Conservation (phyloP, 192 early-diverging fungal species). For the Bifiguratus adelaidae region DNA sequence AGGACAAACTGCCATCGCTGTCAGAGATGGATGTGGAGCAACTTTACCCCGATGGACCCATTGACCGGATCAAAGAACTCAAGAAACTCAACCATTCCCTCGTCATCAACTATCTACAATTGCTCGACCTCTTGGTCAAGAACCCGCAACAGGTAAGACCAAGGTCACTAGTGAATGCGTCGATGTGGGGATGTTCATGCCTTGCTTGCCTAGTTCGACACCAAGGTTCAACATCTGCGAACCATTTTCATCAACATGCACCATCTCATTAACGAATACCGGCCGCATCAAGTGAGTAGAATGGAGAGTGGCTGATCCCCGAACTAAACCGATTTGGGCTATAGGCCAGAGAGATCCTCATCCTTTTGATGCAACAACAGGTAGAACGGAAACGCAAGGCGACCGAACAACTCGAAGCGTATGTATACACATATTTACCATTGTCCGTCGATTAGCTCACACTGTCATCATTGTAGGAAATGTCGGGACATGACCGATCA, state of each 20-base stretch:
- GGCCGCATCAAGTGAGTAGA: constrained; percentile 61
- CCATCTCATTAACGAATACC: constrained; percentile 75
- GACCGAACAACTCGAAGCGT: too few relatives aligned
- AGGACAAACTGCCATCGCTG: constrained; percentile 43
- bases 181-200: neutral
- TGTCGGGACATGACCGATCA: too few relatives aligned
- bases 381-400: too few relatives aligned
- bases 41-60: constrained; percentile 43
- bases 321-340: too few relatives aligned
- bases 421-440: too few relatives aligned
- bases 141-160: constrained; percentile 34
- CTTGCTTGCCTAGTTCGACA: constrained; percentile 27
- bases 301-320: too few relatives aligned
- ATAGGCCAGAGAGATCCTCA: too few relatives aligned
- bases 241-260: constrained; percentile 70
- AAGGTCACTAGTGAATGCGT: neutral
- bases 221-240: constrained; percentile 53
- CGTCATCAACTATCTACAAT: constrained; percentile 57
- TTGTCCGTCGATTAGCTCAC: too few relatives aligned
- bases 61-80: constrained; percentile 53
- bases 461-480: too few relatives aligned
- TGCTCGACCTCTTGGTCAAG: constrained; percentile 48
- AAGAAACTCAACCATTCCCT: constrained; percentile 50
- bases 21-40: constrained; percentile 52
- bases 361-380: too few relatives aligned